Percentiles rank a stretch among this genome's conserved stretches.
These are phyloP conservation scores for Boletus rubroflammeus DNA, from an alignment of 768 basidiomycete species.

Conservation along the genomic window DNA sequence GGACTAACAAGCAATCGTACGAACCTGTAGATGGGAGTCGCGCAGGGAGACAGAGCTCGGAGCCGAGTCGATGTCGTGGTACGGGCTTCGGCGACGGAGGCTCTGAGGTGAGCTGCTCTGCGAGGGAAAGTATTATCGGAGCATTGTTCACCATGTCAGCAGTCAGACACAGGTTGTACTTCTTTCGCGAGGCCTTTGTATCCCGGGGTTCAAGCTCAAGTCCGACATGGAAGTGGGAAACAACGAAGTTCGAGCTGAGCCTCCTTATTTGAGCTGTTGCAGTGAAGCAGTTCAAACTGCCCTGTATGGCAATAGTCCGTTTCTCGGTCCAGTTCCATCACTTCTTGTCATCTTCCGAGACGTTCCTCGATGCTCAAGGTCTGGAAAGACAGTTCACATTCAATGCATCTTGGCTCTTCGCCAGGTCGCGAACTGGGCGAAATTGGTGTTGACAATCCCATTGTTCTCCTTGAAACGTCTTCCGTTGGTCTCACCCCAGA, in stretches of 20 bases:
- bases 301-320: background rate
- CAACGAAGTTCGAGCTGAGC: background rate
- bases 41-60: conserved; percentile 59
- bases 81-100: conserved; percentile 16
- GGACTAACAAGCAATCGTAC: conserved; percentile 20
- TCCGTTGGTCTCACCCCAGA: conserved; percentile 8
- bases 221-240: conserved; percentile 16
- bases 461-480: conserved; percentile 15
- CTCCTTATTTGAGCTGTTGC: conserved; percentile 3
- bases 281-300: background rate
- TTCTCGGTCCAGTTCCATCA: background rate
- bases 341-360: background rate
- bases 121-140: conserved; percentile 28
- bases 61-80: conserved; percentile 40
- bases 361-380: conserved; percentile 19
- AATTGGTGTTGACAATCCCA: conserved; percentile 25
- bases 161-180: conserved; percentile 1
- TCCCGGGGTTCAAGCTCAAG: background rate
- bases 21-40: conserved; percentile 66
- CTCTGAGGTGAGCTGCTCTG: conserved; percentile 23
- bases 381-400: conserved; percentile 21
- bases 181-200: background rate
- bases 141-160: conserved; percentile 54
- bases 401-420: background rate
- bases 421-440: conserved; percentile 24